phyloP scores from a whole-genome alignment of 257 asterid species.

The Dorcoceras hygrometricum region DNA sequence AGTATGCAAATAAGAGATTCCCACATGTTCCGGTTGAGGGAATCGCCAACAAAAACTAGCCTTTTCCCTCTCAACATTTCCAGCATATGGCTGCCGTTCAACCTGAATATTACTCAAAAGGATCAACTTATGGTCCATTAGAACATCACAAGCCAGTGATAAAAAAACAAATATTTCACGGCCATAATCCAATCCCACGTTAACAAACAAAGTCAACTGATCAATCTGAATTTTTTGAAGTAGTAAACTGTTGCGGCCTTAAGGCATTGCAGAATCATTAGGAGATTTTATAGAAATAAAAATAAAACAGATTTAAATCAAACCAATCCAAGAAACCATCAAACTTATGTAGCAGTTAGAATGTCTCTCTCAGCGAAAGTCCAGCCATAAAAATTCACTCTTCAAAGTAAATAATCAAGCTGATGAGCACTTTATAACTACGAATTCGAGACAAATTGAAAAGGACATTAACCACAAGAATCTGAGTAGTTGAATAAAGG shows the following conservation, averaged over 20 bases:
- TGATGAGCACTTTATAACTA: too few relatives aligned
- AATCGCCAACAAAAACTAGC: conserved; percentile 68
- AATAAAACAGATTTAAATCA: background rate
- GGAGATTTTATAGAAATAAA: background rate
- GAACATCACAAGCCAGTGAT: background rate
- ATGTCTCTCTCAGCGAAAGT: conserved; percentile 1
- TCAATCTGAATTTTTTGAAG: background rate
- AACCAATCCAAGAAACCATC: background rate
- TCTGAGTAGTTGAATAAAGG: background rate
- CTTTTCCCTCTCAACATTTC: conserved; percentile 64
- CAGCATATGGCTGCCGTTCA: conserved; percentile 61
- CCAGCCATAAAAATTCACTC: background rate
- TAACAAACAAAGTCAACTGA: background rate
- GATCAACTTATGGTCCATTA: background rate
- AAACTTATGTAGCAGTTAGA: conserved; percentile 9
- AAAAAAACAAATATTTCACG: background rate
- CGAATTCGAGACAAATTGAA: background rate
- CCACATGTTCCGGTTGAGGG: conserved; percentile 80
- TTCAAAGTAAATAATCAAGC: too few relatives aligned
- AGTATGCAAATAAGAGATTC: conserved; percentile 75
- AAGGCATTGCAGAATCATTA: background rate
- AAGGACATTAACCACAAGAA: conserved; percentile 4
- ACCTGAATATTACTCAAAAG: conserved; percentile 33
- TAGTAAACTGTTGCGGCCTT: background rate
- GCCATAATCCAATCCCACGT: background rate